phyloP scores from a whole-genome alignment of 306 rosid species.

The Begonia masoniana region DNA sequence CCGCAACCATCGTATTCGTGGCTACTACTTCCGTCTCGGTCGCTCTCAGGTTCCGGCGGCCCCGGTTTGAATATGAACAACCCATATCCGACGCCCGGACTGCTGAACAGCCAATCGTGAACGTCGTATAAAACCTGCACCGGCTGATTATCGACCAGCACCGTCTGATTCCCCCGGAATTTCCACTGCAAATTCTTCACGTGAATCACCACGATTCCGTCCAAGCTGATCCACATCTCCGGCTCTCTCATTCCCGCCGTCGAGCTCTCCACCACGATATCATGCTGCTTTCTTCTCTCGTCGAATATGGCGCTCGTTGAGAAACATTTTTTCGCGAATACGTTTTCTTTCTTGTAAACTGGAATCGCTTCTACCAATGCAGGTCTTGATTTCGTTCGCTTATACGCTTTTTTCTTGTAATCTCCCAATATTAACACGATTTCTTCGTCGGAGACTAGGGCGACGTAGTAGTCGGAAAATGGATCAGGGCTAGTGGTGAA shows the following conservation, averaged over 20 bases:
- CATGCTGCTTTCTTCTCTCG: conserved; percentile 44
- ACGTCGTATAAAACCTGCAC: conserved; percentile 84
- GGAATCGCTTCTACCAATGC: conserved; percentile 33
- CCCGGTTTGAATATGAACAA: conserved; percentile 77
- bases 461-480: conserved; percentile 46
- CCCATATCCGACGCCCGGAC: conserved; percentile 49
- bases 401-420: conserved; percentile 70
- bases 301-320: conserved; percentile 51
- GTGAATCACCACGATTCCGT: conserved; percentile 73
- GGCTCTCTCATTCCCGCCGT: conserved; percentile 45
- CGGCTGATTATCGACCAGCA: conserved; percentile 43
- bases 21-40: conserved; percentile 34
- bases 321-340: conserved; percentile 68
- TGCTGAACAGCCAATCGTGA: conserved; percentile 66
- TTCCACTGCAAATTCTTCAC: conserved; percentile 86
- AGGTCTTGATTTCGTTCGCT: conserved; percentile 58
- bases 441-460: conserved; percentile 58
- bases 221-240: conserved; percentile 89
- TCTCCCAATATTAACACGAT: conserved; percentile 70
- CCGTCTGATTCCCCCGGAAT: conserved; percentile 73
- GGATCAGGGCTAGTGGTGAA: conserved; percentile 59
- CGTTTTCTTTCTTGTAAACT: conserved; percentile 58
- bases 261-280: conserved; percentile 74
- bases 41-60: conserved; percentile 33
- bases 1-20: conserved; percentile 13